Evolutionary conservation across 257 asterid species (phyloP).

Genomic region (Nicotiana paniculata): DNA sequence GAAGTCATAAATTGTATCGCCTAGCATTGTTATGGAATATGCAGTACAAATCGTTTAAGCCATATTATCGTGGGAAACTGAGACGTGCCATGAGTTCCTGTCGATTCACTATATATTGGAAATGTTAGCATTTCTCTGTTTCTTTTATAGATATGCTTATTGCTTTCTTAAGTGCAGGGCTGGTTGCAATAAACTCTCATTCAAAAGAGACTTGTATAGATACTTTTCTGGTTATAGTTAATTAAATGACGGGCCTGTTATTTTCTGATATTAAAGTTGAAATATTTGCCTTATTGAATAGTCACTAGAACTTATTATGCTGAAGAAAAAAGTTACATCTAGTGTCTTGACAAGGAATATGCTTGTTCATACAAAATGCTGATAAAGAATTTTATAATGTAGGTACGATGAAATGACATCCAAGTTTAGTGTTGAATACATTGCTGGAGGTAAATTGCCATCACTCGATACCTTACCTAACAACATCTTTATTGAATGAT

Average conservation of each 20-base stretch:
- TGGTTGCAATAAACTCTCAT: neutral
- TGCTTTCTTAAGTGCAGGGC: neutral
- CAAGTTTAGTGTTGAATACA: conserved; percentile 73
- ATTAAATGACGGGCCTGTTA: neutral
- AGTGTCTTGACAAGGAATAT: neutral
- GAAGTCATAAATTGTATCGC: neutral
- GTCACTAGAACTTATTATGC: neutral
- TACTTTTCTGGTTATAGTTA: neutral
- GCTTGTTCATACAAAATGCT: neutral
- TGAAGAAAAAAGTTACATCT: neutral
- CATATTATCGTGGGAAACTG: neutral
- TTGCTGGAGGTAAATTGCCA: conserved; percentile 80
- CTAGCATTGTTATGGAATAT: neutral
- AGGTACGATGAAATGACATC: conserved; percentile 93
- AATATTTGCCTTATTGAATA: neutral
- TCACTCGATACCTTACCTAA: neutral
- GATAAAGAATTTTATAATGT: neutral
- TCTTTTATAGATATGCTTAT: neutral
- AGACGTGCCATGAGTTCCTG: neutral
- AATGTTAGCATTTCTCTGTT: neutral
- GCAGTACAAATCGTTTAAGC: neutral
- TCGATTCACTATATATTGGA: neutral
- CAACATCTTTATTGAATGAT: too few relatives aligned
- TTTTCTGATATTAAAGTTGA: neutral
- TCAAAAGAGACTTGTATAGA: neutral